Percentiles rank a stretch among this genome's conserved stretches.
Conservation (phyloP, 2,329 filamentous ascomycete genomes). For the Stagonosporopsis rhizophila region DNA sequence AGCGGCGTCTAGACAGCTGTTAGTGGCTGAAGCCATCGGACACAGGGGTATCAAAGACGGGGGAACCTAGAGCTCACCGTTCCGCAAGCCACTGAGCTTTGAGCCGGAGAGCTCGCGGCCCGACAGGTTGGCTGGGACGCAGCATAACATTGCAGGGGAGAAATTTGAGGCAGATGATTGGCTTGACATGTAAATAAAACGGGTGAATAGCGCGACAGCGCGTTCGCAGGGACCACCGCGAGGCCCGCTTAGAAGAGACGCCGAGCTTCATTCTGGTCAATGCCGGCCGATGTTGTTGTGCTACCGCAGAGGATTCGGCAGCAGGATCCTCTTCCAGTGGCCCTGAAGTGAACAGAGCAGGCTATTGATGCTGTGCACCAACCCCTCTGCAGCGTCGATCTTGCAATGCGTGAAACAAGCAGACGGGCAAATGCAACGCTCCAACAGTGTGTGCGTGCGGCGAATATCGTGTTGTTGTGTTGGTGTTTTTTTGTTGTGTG, state of each 20-base stretch:
- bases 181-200: slow-evolving; percentile 35
- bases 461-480: slow-evolving; percentile 17
- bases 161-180: slow-evolving; percentile 31
- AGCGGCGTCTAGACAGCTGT: slow-evolving; percentile 25
- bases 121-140: slow-evolving; percentile 40
- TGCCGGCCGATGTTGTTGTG: slow-evolving; percentile 32
- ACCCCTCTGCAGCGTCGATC: slow-evolving; percentile 14
- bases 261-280: slow-evolving; percentile 32
- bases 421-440: slow-evolving; percentile 9
- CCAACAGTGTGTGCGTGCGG: slow-evolving; percentile 5
- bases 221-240: slow-evolving; percentile 23
- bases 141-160: slow-evolving; percentile 43
- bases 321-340: slow-evolving; percentile 13
- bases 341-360: slow-evolving; percentile 11
- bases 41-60: slow-evolving; percentile 29
- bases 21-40: slow-evolving; percentile 35
- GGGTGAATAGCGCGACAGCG: slow-evolving; percentile 43
- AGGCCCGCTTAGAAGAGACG: slow-evolving; percentile 20
- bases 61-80: slow-evolving; percentile 30
- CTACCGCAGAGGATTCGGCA: slow-evolving; percentile 25
- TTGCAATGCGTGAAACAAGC: slow-evolving; percentile 2
- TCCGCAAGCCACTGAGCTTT: slow-evolving; percentile 36
- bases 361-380: slow-evolving; percentile 15
- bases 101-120: slow-evolving; percentile 30
- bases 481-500: slow-evolving; percentile 26